Conservation (phyloP, 495 filamentous ascomycete species). For the Annulohypoxylon bovei region DNA sequence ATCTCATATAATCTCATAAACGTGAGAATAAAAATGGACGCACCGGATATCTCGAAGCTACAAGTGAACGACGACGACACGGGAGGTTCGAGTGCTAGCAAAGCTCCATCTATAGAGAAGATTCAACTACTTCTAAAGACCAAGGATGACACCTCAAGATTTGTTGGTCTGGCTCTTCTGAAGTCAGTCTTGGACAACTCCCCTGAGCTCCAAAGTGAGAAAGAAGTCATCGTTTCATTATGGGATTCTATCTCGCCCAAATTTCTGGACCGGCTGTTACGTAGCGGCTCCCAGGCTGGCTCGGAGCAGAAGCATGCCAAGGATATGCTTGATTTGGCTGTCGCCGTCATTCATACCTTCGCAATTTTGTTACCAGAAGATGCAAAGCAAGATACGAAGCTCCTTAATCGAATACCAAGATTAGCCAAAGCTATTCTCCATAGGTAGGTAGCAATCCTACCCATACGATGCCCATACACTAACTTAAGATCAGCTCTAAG, state of each 20-base stretch:
- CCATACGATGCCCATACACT: conserved; percentile 19
- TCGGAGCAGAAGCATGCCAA: conserved; percentile 51
- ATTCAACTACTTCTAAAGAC: conserved; percentile 60
- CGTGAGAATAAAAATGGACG: conserved; percentile 32
- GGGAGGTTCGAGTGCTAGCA: neutral
- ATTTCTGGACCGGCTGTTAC: conserved; percentile 69
- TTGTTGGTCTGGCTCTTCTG: conserved; percentile 72
- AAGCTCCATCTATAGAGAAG: conserved; percentile 47
- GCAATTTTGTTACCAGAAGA: conserved; percentile 59
- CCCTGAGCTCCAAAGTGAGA: conserved; percentile 53
- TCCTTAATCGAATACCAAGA: conserved; percentile 60
- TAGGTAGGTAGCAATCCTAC: conserved; percentile 55
- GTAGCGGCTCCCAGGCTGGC: conserved; percentile 51
- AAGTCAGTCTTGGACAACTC: conserved; percentile 68
- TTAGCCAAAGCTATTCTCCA: conserved; percentile 60
- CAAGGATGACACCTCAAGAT: conserved; percentile 70
- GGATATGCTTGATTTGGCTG: conserved; percentile 69
- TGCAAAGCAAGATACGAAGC: conserved; percentile 51
- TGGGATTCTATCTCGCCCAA: conserved; percentile 67
- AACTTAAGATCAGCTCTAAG: conserved; percentile 54
- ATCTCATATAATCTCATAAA: conserved; percentile 19
- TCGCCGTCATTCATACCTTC: conserved; percentile 69
- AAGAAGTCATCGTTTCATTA: conserved; percentile 46
- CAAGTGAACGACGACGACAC: conserved; percentile 4
- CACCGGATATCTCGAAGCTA: conserved; percentile 31